phyloP scores from a whole-genome alignment of 257 asterid genomes.

The Craterostigma plantagineum region DNA sequence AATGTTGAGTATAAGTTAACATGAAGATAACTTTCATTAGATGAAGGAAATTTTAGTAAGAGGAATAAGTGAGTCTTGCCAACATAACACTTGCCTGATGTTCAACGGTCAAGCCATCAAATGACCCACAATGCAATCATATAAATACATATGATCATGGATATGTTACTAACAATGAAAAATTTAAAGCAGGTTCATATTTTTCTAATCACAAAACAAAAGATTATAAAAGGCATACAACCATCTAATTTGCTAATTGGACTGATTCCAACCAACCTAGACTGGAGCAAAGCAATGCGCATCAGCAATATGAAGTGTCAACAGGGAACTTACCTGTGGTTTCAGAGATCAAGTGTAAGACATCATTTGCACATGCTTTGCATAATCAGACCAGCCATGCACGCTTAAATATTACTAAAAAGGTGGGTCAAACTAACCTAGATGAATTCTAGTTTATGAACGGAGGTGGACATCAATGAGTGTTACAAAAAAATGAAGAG shows the following conservation, averaged over 20 bases:
- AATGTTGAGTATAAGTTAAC: neutral
- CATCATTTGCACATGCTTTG: slow-evolving; percentile 25
- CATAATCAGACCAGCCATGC: neutral
- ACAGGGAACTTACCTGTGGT: slow-evolving; percentile 48
- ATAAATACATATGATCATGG: too few species aligned
- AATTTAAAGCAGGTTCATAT: neutral
- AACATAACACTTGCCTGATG: slow-evolving; percentile 73
- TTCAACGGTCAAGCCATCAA: slow-evolving; percentile 92
- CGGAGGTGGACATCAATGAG: too few species aligned
- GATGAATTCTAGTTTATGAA: neutral
- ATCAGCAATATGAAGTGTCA: slow-evolving; percentile 25
- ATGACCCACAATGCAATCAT: too few species aligned
- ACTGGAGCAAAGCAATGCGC: slow-evolving; percentile 31
- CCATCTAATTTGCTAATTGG: slow-evolving; percentile 2
- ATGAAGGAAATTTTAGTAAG: neutral
- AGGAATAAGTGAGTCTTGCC: slow-evolving; percentile 18
- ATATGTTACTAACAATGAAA: too few species aligned
- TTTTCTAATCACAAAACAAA: slow-evolving; percentile 3
- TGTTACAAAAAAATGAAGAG: too few species aligned
- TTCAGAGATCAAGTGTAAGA: slow-evolving; percentile 59
- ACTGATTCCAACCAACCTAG: slow-evolving; percentile 6
- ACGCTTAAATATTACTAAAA: neutral
- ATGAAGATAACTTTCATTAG: too few species aligned
- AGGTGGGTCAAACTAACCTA: neutral
- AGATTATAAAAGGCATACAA: slow-evolving; percentile 1